Conservation (phyloP, 305 asterid species). For the Rubia peregrina region DNA sequence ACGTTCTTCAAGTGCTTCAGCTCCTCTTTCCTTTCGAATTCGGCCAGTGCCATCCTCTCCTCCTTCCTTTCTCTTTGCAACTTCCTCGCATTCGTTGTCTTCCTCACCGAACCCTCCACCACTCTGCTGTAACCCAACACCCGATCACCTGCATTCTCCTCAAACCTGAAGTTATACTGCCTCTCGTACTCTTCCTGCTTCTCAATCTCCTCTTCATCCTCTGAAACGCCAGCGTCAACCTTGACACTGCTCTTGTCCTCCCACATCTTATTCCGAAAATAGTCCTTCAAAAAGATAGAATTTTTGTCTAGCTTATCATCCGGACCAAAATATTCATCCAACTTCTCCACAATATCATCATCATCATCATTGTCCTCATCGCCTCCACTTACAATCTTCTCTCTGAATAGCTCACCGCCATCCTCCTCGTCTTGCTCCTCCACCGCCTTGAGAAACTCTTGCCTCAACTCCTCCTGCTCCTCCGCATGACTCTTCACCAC, state of each 20-base stretch:
- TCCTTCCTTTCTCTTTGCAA: slow-evolving; percentile 83
- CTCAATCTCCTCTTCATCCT: slow-evolving; percentile 79
- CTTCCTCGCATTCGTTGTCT: slow-evolving; percentile 62
- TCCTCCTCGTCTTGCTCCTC: slow-evolving; percentile 39
- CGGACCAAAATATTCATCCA: slow-evolving; percentile 64
- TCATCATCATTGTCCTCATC: slow-evolving; percentile 29
- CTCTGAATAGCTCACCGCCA: slow-evolving; percentile 52
- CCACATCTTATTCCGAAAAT: slow-evolving; percentile 66
- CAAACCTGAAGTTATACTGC: slow-evolving; percentile 61
- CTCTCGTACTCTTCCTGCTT: slow-evolving; percentile 86
- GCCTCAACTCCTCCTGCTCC: slow-evolving; percentile 67
- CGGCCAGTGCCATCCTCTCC: slow-evolving; percentile 59
- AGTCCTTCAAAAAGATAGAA: slow-evolving; percentile 52
- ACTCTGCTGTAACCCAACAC: slow-evolving; percentile 65
- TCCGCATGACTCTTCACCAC: slow-evolving; percentile 50
- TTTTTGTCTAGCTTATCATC: slow-evolving; percentile 66
- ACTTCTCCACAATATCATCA: slow-evolving; percentile 34
- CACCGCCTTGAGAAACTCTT: slow-evolving; percentile 40
- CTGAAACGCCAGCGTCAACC: slow-evolving; percentile 35
- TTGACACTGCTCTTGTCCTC: slow-evolving; percentile 31
- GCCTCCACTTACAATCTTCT: slow-evolving; percentile 34
- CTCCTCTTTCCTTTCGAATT: slow-evolving; percentile 66
- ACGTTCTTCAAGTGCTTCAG: slow-evolving; percentile 77
- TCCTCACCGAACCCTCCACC: slow-evolving; percentile 91
- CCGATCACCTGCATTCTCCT: slow-evolving; percentile 84